Percentiles rank a stretch among this genome's conserved stretches.
These are phyloP conservation scores for Chytriomyces sp. DNA, from an alignment of 192 early-diverging fungal species.

Conservation along the genomic window DNA sequence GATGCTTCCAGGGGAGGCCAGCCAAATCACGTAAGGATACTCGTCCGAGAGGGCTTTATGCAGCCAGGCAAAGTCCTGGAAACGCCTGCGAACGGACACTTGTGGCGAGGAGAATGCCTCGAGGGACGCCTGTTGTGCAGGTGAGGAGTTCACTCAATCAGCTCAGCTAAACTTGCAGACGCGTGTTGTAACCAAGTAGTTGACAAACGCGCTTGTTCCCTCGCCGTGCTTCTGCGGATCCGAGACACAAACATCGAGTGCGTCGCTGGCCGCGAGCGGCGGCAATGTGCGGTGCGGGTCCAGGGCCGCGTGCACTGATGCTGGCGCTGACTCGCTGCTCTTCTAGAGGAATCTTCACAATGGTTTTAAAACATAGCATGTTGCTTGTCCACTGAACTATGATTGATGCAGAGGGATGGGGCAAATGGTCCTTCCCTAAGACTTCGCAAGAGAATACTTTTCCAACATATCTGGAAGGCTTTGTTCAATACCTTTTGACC, in stretches of 20 bases:
- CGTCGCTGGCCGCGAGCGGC: constrained; percentile 2
- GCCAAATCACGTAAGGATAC: constrained; percentile 80
- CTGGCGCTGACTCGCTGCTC: background rate
- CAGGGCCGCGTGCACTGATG: background rate
- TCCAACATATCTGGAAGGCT: too few species aligned
- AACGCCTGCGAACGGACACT: constrained; percentile 80
- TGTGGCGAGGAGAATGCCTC: constrained; percentile 54
- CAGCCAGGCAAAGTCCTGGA: constrained; percentile 94
- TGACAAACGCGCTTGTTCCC: constrained; percentile 78
- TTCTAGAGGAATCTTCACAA: too few species aligned
- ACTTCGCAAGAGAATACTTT: too few species aligned
- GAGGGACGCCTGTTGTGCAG: constrained; percentile 59
- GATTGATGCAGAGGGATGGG: too few species aligned
- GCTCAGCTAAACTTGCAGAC: too few species aligned
- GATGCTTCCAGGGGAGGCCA: constrained; percentile 88
- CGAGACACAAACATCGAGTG: constrained; percentile 59
- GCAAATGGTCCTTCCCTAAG: too few species aligned
- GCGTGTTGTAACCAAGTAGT: constrained; percentile 80
- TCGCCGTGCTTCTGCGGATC: constrained; percentile 91
- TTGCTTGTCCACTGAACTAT: too few species aligned
- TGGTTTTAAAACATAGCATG: too few species aligned
- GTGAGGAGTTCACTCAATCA: background rate
- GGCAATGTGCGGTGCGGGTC: background rate
- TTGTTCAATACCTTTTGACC: too few species aligned
- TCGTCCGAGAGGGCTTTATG: constrained; percentile 72